Conservation (phyloP, 2,329 filamentous ascomycete genomes). For the Neonectria punicea region DNA sequence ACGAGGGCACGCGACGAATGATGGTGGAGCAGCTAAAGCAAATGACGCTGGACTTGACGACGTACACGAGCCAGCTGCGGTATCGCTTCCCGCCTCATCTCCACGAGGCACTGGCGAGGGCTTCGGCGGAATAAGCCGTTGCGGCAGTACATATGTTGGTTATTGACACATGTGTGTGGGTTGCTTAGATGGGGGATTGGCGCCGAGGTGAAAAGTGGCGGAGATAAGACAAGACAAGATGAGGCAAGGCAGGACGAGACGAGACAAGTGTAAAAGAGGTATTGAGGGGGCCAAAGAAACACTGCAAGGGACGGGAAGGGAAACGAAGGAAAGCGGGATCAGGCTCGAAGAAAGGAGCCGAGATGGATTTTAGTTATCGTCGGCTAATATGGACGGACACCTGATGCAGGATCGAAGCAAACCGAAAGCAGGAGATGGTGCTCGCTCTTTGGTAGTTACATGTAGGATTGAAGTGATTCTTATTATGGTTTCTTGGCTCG, state of each 20-base stretch:
- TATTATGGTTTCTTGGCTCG: not conserved
- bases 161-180: not conserved
- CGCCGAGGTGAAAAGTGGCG: not conserved
- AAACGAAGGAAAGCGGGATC: not conserved
- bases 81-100: conserved; percentile 89
- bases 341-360: not conserved
- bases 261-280: not conserved
- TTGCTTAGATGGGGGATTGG: not conserved
- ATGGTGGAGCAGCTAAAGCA: conserved; percentile 79
- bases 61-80: conserved; percentile 91
- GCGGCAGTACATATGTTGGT: conserved; percentile 11
- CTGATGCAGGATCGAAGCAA: not conserved
- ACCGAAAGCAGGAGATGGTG: not conserved
- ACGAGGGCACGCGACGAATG: conserved; percentile 70
- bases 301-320: not conserved
- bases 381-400: not conserved
- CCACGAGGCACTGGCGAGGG: conserved; percentile 87
- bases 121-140: conserved; percentile 69
- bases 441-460: not conserved
- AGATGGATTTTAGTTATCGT: conserved; percentile 4
- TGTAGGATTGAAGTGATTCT: not conserved
- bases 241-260: not conserved
- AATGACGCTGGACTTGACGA: conserved; percentile 89
- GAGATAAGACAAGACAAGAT: not conserved
- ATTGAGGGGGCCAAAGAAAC: not conserved